Percentiles rank a stretch among this genome's conserved stretches.
phyloP scores from a whole-genome alignment of 2,329 filamentous ascomycete genomes.

The Botrytis byssoidea region DNA sequence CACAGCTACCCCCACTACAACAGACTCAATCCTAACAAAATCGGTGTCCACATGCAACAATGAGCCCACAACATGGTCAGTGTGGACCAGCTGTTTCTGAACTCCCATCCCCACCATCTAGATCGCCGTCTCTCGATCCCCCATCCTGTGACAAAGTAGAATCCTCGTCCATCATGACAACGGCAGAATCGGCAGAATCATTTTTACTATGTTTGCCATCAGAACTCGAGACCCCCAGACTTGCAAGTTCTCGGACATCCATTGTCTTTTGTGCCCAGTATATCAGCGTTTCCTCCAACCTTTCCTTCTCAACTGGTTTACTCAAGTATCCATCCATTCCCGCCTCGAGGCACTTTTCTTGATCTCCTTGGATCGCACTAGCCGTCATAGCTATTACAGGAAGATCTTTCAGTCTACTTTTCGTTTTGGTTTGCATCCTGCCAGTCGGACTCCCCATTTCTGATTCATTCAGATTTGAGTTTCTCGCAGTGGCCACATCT shows the following conservation, averaged over 20 bases:
- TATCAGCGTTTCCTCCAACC: constrained; percentile 32
- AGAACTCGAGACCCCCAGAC: neutral
- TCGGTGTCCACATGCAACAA: neutral
- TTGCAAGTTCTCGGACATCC: neutral
- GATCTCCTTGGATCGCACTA: constrained; percentile 48
- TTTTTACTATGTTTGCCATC: neutral
- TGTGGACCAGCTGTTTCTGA: neutral
- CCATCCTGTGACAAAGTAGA: neutral
- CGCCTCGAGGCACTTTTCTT: constrained; percentile 49
- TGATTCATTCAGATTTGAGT: neutral
- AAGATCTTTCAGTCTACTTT: constrained; percentile 39
- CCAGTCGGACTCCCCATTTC: constrained; percentile 25
- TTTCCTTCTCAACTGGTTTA: constrained; percentile 45
- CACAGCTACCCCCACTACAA: neutral
- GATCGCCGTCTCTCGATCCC: neutral
- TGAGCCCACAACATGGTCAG: neutral
- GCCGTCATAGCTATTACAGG: constrained; percentile 53
- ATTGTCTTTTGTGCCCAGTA: constrained; percentile 27
- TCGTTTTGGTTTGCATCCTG: constrained; percentile 11
- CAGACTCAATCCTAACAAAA: neutral
- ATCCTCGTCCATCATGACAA: neutral
- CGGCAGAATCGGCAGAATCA: neutral
- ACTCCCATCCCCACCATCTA: neutral
- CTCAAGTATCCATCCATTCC: constrained; percentile 55
- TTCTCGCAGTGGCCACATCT: neutral